phyloP scores from a whole-genome alignment of 768 basidiomycete species.

The Naganishia friedmannii region DNA sequence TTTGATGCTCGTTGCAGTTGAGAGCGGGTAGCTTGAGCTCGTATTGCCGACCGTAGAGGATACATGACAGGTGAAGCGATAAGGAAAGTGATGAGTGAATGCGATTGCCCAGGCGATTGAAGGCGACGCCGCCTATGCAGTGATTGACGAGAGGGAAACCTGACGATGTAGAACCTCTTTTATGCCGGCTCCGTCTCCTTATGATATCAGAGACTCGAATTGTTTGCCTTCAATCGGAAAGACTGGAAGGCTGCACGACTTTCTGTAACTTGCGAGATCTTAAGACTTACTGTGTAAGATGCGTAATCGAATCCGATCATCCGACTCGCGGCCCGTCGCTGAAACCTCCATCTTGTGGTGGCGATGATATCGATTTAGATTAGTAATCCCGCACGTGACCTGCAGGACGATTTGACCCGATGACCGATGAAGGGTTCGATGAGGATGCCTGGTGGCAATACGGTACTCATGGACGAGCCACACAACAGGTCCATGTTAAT shows the following conservation, averaged over 20 bases:
- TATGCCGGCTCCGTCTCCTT: neutral
- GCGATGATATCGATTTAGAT: neutral
- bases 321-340: neutral
- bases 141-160: neutral
- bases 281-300: too few relatives aligned
- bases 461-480: too few relatives aligned
- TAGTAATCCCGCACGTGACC: neutral
- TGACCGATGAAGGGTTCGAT: too few relatives aligned
- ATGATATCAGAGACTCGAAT: neutral
- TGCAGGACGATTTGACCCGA: too few relatives aligned
- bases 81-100: neutral
- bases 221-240: conserved; percentile 7
- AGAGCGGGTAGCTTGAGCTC: conserved; percentile 12
- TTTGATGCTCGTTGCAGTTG: conserved; percentile 6
- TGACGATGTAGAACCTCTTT: neutral
- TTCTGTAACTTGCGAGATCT: neutral
- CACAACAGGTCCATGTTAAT: too few relatives aligned
- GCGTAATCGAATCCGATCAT: conserved; percentile 22
- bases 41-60: conserved; percentile 11
- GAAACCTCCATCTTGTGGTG: neutral
- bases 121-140: conserved; percentile 17
- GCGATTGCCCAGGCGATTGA: conserved; percentile 3
- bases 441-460: too few relatives aligned
- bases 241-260: neutral
- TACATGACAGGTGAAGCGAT: conserved; percentile 17